Evolutionary conservation across 305 asterid species (phyloP), one percentile per base, ranked within the genome.

Genomic region (Fraxinus nigra): DNA sequence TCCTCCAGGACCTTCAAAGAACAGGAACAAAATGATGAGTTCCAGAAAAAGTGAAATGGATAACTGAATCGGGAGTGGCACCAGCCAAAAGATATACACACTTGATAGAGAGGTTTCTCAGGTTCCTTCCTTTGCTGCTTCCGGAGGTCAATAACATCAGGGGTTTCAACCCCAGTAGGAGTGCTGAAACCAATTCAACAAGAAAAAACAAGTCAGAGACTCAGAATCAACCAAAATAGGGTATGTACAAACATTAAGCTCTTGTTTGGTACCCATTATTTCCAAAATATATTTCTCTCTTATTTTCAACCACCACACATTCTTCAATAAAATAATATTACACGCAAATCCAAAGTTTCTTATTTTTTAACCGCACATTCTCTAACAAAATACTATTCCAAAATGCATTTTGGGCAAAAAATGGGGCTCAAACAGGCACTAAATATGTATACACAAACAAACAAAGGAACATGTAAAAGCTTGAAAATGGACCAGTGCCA

Each of bases 81-180:
- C 28, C 77, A 65, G 48, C 5, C 40, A 34, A 48, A 38, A 14
- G 78, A 18, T 32, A 65, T 20, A 80, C 69, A 82, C 79, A 96
- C 99, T 87, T 94, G 99, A 83, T 94, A 96, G 75, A 96, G 97
- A 79, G 98, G 96, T 88, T 94, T 92, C 82, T 96, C 98, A 22
- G 99, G 98, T 77, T 96, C 98, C 91, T 96, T 94, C 90, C 97
- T 91, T 87, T 96, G 99, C 87, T 96, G 99, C 89, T 96, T 96
- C 38, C 99, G 98, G 40, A 96, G 98, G 86, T 96, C 99, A 80
- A 96, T 94, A 78, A 94, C 98, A 88, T 96, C 99, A 65, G 99
- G 99, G 83, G 98, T 96, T 88, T 94, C 98, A 75, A 96, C 99
- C 7, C 99, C 99, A 81, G 98, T 96, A 78, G 98, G 98, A 67